Evolutionary conservation across 2,329 filamentous ascomycete genomes (phyloP), one percentile per base, ranked within the genome.

Genomic region (Fusarium denticulatum): DNA sequence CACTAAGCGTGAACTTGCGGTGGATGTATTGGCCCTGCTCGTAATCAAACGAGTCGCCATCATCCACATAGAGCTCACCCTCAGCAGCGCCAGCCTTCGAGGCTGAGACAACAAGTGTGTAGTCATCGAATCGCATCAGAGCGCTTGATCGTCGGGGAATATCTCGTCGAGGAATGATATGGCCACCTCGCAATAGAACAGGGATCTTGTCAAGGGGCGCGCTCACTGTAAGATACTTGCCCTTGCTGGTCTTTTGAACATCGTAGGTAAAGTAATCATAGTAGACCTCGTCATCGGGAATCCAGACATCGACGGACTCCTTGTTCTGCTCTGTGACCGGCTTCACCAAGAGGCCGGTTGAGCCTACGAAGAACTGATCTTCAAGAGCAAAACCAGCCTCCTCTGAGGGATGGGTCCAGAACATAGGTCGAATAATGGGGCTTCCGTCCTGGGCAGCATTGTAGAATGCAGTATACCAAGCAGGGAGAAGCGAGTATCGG

Each of bases 401-500:
- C 75, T 97, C 95, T 2, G 88, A 86, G 0, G 96, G 96, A 79
- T 97, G 94, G 4, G 94, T 93, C 85, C 96, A 98, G 85, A 95
- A 97, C 84, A 98, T 95, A 15, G 96, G 96, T 59, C 94, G 90
- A 62, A 99, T 87, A 76, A 99, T 96, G 0, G 96, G 96, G 62
- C 91, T 93, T 45, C 95, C 96, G 53, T 94, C 91, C 22, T 91
- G 87, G 76, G 94, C 92, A 18, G 96, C 94, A 79, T 97, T 91
- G 80, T 96, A 94, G 87, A 99, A 99, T 14, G 96, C 95, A 4
- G 96, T 98, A 82, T 99, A 99, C 95, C 95, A 98, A 3, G 94
- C 91, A 34, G 96, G 96, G 45, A 99, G 88, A 40, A 99, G 88
- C 72, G 92, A 91, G 83, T 99, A 99, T 57, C 96, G 91, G 46